Base-by-base conservation (phyloP, 2,329 filamentous ascomycete genomes). In the Fusarium newnesense region DNA sequence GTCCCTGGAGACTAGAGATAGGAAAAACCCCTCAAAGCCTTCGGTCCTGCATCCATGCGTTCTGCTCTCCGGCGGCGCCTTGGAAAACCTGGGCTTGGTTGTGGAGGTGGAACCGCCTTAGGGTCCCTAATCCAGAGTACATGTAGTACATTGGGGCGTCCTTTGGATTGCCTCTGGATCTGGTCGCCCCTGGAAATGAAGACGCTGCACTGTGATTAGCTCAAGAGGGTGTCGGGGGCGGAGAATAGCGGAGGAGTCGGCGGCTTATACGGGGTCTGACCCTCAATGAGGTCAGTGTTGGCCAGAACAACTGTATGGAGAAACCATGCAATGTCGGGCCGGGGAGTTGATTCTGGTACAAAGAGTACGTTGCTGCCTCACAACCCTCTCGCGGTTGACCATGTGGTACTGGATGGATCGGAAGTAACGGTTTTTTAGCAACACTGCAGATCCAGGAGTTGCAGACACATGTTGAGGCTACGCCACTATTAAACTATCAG, bases 1-100 rank as follows among this genome's bases (percentile, higher is more conserved):
- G 67, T 67, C 67, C 67, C 53, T 65, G 61, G 19, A 59, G 32
- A 59, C 32, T 58, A 15, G 68, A 77, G 43, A 73, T 73, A 72
- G 67, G 69, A 73, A 75, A 78, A 78, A 78, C 76, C 76, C 76
- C 76, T 78, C 76, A 78, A 69, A 70, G 66, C 47, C 66, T 57
- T 65, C 67, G 73, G 71, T 58, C 65, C 62, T 70, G 42, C 36
- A 59, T 70, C 69, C 72, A 73, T 70, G 60, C 57, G 61, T 74
- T 44, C 64, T 70, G 44, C 60, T 70, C 58, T 74, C 71, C 61
- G 69, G 65, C 57, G 58, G 61, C 61, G 67, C 64, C 66, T 71
- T 76, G 73, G 75, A 72, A 66, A 75, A 68, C 65, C 74, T 70
- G 58, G 60, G 67, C 70, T 76, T 63, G 73, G 57, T 58, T 67